Base-by-base conservation (phyloP, 441 rosid genomes). In the Euphorbia schlechtendalii region DNA sequence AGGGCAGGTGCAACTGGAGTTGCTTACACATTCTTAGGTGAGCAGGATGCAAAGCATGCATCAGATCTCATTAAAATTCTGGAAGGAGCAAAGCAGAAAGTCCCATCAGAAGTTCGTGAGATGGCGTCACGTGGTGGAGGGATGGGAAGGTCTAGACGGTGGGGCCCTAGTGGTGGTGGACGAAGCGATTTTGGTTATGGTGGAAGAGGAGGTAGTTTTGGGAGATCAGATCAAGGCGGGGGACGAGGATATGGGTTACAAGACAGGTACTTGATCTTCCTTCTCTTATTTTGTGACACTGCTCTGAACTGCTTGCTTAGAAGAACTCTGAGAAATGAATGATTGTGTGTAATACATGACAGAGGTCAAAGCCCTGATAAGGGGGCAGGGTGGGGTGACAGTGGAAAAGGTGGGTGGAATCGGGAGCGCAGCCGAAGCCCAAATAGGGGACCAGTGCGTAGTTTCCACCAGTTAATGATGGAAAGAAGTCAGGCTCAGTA, bases 1-100 rank as follows among this genome's bases (percentile, higher is more conserved):
- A 85, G 99, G 76, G 98, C 99, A 38, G 99, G 99, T 80, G 99
- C 98, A 25, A 89, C 95, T 41, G 99, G 99, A 63, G 18, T 80
- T 61, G 96, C 99, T 12, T 80, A 80, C 77, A 91, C 98, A 4
- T 95, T 95, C 73, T 85, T 91, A 46, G 83, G 86, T 9, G 98
- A 89, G 51, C 99, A 89, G 77, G 99, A 95, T 80, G 82, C 95
- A 3, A 95, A 89, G 79, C 76, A 91, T 72, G 99, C 99, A 40
- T 73, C 84, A 15, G 99, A 91, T 64, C 91, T 94, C 63, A 81
- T 94, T 49, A 94, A 91, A 79, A 79, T 94, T 64, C 71, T 94
- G 69, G 96, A 94, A 81, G 99, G 96, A 69, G 96, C 99, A 68
- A 86, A 81, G 77, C 99, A 91, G 76, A 74, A 60, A 58, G 96